phyloP scores from a whole-genome alignment of 2,329 filamentous ascomycete species.

The Ophiognomonia clavigignenti-juglandacearum region DNA sequence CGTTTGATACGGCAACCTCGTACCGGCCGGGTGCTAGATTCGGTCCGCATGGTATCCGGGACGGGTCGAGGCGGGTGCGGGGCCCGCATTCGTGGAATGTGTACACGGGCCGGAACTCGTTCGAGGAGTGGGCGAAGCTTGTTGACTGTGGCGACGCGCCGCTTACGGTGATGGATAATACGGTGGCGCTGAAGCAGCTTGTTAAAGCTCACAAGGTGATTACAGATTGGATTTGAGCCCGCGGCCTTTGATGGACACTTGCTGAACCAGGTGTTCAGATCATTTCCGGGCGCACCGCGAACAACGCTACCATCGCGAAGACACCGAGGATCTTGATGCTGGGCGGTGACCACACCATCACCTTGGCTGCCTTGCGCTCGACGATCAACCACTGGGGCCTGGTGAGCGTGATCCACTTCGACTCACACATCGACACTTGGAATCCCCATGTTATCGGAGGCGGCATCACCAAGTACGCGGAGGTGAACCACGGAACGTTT shows the following conservation, averaged over 20 bases:
- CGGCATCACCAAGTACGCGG: constrained; percentile 54
- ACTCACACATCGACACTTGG: constrained; percentile 70
- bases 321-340: constrained; percentile 53
- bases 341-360: constrained; percentile 62
- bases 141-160: constrained; percentile 79
- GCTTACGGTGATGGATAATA: constrained; percentile 73
- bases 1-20: constrained; percentile 36
- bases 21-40: constrained; percentile 31
- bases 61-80: constrained; percentile 25
- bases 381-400: constrained; percentile 53
- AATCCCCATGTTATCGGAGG: constrained; percentile 57
- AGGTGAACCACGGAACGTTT: constrained; percentile 57
- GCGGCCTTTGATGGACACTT: too few relatives aligned
- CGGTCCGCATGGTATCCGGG: constrained; percentile 28
- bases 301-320: constrained; percentile 36
- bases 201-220: constrained; percentile 55
- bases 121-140: constrained; percentile 32
- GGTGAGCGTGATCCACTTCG: constrained; percentile 61
- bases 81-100: constrained; percentile 12
- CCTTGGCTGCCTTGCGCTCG: constrained; percentile 56
- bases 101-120: constrained; percentile 8
- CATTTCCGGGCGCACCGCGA: constrained; percentile 24
- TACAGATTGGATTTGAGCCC: too few relatives aligned
- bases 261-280: constrained; percentile 13
- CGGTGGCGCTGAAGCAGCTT: constrained; percentile 68